These are phyloP conservation scores for Acanthamoeba castellanii DNA, from an alignment of 208 protist genomes.

Conservation along the genomic window DNA sequence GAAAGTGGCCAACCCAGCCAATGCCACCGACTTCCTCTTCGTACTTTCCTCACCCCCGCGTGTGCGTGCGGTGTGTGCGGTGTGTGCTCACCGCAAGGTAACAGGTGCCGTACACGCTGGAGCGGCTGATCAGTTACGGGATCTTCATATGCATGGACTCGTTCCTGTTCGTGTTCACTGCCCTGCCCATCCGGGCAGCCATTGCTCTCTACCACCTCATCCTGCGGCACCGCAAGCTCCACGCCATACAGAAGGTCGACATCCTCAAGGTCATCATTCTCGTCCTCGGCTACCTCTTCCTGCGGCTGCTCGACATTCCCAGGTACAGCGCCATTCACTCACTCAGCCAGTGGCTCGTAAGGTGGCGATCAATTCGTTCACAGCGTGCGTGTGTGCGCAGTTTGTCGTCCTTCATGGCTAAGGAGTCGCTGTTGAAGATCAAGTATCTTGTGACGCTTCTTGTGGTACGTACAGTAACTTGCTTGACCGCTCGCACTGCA, in stretches of 20 bases:
- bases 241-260: constrained; percentile 40
- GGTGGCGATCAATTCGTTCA: not conserved
- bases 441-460: constrained; percentile 44
- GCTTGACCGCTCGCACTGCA: not conserved
- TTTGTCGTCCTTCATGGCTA: constrained; percentile 8
- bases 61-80: not conserved
- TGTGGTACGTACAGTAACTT: not conserved
- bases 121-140: not conserved
- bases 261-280: constrained; percentile 8
- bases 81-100: not conserved
- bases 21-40: constrained; percentile 39
- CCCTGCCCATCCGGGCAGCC: not conserved
- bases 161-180: constrained; percentile 47
- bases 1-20: constrained; percentile 34
- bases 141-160: constrained; percentile 49
- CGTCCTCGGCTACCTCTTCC: constrained; percentile 14
- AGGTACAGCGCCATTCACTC: not conserved
- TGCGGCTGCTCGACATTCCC: constrained; percentile 21
- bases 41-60: not conserved
- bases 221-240: not conserved
- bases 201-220: constrained; percentile 9
- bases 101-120: constrained; percentile 35
- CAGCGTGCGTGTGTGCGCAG: not conserved
- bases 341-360: not conserved
- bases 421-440: constrained; percentile 27